Evolutionary conservation across 2,329 filamentous ascomycete genomes (phyloP).

Genomic region (Fusarium sp.): DNA sequence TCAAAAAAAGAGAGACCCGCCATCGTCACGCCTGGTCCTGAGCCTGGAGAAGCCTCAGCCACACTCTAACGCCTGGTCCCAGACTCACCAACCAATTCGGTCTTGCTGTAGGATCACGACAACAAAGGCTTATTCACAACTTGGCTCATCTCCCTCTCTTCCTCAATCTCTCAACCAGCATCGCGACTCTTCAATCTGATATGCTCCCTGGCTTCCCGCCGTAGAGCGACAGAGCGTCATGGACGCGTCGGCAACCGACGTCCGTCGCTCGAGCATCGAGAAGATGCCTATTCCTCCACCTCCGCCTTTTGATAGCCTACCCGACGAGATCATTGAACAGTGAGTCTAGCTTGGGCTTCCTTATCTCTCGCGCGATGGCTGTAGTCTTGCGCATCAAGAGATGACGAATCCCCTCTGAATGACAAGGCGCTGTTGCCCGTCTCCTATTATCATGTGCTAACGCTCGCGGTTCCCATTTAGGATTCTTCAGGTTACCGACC

Average conservation of each 20-base stretch:
- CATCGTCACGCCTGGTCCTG: slow-evolving; percentile 30
- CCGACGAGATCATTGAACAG: slow-evolving; percentile 80
- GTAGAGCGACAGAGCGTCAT: slow-evolving; percentile 51
- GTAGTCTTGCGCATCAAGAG: background rate
- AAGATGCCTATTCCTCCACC: slow-evolving; percentile 51
- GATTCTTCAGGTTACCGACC: slow-evolving; percentile 72
- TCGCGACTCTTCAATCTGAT: slow-evolving; percentile 34
- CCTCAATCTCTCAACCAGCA: background rate
- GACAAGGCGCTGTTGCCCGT: background rate
- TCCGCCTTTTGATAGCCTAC: slow-evolving; percentile 69
- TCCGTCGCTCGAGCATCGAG: slow-evolving; percentile 55
- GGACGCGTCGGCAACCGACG: slow-evolving; percentile 49
- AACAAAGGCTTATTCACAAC: slow-evolving; percentile 15
- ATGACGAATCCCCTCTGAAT: background rate
- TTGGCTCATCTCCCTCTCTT: slow-evolving; percentile 1
- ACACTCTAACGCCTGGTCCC: slow-evolving; percentile 16
- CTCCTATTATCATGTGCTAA: slow-evolving; percentile 34
- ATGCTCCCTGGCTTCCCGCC: slow-evolving; percentile 42
- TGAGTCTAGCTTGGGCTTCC: slow-evolving; percentile 56
- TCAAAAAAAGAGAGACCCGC: slow-evolving; percentile 22
- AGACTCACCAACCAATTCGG: slow-evolving; percentile 28
- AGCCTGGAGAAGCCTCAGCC: slow-evolving; percentile 38
- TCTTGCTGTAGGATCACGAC: slow-evolving; percentile 1
- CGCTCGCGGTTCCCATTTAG: slow-evolving; percentile 56
- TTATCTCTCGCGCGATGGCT: background rate